Evolutionary conservation across 345 rosid genomes (phyloP), one percentile per base, ranked within the genome.

Genomic region (Camelina hispida): DNA sequence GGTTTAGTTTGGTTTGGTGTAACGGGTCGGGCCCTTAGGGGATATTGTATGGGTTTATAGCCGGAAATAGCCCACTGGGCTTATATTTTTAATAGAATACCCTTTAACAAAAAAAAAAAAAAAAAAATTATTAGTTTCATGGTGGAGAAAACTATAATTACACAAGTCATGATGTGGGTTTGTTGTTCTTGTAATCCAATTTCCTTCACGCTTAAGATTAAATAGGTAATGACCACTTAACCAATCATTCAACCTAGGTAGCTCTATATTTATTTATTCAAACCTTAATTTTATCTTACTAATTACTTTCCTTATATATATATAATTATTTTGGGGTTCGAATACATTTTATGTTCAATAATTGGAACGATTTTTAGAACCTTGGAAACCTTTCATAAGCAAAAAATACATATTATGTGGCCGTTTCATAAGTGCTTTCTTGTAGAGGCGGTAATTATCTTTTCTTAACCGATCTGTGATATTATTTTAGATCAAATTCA

Each of bases 81-180:
- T n/a, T n/a, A n/a, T n/a, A n/a, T n/a, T n/a, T n/a, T n/a, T n/a
- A n/a, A n/a, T n/a, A n/a, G n/a, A n/a, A n/a, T n/a, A n/a, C n/a
- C n/a, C n/a, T n/a, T n/a, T n/a, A n/a, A n/a, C n/a, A n/a, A n/a
- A n/a, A n/a, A n/a, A n/a, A n/a, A n/a, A n/a, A n/a, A n/a, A n/a
- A n/a, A n/a, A n/a, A n/a, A n/a, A 40, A 40, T 34, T 16, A 25
- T 12, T 28, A n/a, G 10, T 46, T 50, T 66, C 14, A 59, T 69
- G 44, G 35, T 69, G 70, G 80, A 69, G 71, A 62, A 54, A 76
- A 76, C 75, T 69, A 76, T 76, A 69, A 76, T 76, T 69, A 69
- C 75, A 54, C 51, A 22, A 62, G 66, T 76, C 30, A 76, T 69
- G 80, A 76, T 62, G 18, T 62, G 50, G 44, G 75, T 69, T 62